Evolutionary conservation across 495 filamentous ascomycete species (phyloP), one percentile per base, ranked within the genome.

Genomic region (Penicillium silybi): DNA sequence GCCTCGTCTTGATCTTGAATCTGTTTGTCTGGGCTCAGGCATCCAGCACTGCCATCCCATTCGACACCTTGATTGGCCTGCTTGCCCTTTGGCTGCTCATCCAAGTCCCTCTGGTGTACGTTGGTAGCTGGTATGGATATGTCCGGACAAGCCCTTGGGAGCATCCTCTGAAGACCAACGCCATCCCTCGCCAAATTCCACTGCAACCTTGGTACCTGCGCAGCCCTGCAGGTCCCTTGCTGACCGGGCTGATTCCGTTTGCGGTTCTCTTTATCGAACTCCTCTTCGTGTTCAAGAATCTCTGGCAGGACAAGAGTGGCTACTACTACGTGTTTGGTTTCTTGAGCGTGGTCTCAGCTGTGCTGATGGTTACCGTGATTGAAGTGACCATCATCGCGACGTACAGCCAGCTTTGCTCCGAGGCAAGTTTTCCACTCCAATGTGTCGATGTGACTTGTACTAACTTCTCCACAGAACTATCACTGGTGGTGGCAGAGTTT

Each of bases 401-500:
- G 15, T 97, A 97, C 64, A 83, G 87, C 41, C 86, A 88, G 65
- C 81, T 97, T 19, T 95, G 91, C 70, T 73, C 82, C 10, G 92
- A 88, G 72, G 80, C 81, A 72, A 63, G 73, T 54, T 7, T 3
- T 4, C 29, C 27, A 11, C 19, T 37, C 13, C 13, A 20, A 11
- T 5, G 40, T 22, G 18, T 4, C 18, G n/a, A 17, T 7, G 20
- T 19, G 13, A 16, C 26, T 50, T 16, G 44, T 34, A 44, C 59
- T 68, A 48, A 70, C 58, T 23, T 19, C 18, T 48, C 22, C 48
- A 9, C 41, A 91, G 84, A 92, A 96, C 65, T 90, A 95, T 68
- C 80, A 93, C 65, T 97, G 92, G 92, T 95, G 89, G 89, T 96
- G 90, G 90, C 87, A 90, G 63, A 89, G 86, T 56, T 93, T 97